Conservation (phyloP, 352 stramenopile species). For the Pythium chondricola region DNA sequence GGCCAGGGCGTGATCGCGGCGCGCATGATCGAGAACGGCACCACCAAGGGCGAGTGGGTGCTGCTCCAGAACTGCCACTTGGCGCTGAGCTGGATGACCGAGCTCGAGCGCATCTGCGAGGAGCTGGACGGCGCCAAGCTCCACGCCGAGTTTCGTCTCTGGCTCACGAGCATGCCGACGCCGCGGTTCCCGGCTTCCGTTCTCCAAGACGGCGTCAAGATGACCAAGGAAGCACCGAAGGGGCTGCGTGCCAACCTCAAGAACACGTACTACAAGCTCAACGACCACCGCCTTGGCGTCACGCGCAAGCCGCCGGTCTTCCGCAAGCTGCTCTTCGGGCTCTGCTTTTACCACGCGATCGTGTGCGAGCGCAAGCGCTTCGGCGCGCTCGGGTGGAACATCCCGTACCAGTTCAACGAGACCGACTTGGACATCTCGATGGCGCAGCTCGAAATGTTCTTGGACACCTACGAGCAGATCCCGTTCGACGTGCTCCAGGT, state of each 20-base stretch:
- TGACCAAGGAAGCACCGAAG: slow-evolving; percentile 95
- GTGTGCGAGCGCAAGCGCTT: slow-evolving; percentile 94
- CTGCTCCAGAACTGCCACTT: slow-evolving; percentile 94
- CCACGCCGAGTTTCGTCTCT: slow-evolving; percentile 92
- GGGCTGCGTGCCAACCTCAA: slow-evolving; percentile 91
- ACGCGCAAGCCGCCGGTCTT: slow-evolving; percentile 88
- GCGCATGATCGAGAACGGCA: slow-evolving; percentile 87
- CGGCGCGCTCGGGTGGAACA: slow-evolving; percentile 94
- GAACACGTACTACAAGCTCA: slow-evolving; percentile 93
- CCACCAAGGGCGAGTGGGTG: slow-evolving; percentile 91
- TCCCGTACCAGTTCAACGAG: slow-evolving; percentile 97
- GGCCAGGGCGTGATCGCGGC: slow-evolving; percentile 89
- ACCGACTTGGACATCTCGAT: slow-evolving; percentile 91
- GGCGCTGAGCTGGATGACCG: slow-evolving; percentile 92
- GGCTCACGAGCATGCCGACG: slow-evolving; percentile 88
- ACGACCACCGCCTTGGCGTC: slow-evolving; percentile 76
- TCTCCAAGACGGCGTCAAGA: slow-evolving; percentile 95
- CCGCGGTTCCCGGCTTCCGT: slow-evolving; percentile 88
- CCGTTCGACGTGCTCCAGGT: slow-evolving; percentile 88
- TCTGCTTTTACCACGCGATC: slow-evolving; percentile 89
- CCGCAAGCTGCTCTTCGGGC: slow-evolving; percentile 92
- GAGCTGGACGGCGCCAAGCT: slow-evolving; percentile 75
- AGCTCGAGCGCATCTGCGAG: slow-evolving; percentile 93
- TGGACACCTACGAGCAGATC: slow-evolving; percentile 83
- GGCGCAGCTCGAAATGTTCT: slow-evolving; percentile 81